Evolutionary conservation across 495 filamentous ascomycete species (phyloP).

Genomic region (Penicillium tannophilum): DNA sequence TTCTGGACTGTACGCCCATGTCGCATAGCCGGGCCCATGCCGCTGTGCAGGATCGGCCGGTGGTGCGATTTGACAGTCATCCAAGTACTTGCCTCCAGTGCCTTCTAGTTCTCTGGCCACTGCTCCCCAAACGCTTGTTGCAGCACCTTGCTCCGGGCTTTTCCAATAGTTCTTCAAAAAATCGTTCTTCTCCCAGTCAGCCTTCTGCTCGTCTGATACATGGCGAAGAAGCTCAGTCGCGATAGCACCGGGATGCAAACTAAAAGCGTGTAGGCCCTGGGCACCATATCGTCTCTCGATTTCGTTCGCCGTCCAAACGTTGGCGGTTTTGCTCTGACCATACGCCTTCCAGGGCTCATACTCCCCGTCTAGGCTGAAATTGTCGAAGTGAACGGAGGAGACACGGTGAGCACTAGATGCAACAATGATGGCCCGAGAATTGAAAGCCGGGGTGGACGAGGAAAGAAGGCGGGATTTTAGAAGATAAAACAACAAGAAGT

Average conservation of each 20-base stretch:
- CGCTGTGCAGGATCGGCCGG: too few relatives aligned
- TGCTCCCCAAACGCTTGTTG: constrained; percentile 49
- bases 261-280: constrained; percentile 38
- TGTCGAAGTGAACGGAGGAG: constrained; percentile 15
- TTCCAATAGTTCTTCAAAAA: constrained; percentile 31
- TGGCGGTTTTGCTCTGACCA: constrained; percentile 35
- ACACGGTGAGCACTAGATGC: constrained; percentile 40
- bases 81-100: constrained; percentile 47
- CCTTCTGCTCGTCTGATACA: constrained; percentile 9
- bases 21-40: too few relatives aligned
- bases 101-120: constrained; percentile 37
- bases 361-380: constrained; percentile 26
- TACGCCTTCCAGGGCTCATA: constrained; percentile 38
- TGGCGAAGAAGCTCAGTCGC: constrained; percentile 20
- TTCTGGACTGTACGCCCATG: too few relatives aligned
- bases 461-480: constrained; percentile 46
- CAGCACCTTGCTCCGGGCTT: constrained; percentile 32
- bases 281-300: constrained; percentile 41
- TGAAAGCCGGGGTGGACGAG: constrained; percentile 33
- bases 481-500: constrained; percentile 53
- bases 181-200: constrained; percentile 16
- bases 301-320: constrained; percentile 40
- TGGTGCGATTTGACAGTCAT: constrained; percentile 18
- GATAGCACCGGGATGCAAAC: constrained; percentile 42
- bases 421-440: constrained; percentile 46